phyloP scores from a whole-genome alignment of 2,329 filamentous ascomycete species.

The Colletotrichum eremochloae region DNA sequence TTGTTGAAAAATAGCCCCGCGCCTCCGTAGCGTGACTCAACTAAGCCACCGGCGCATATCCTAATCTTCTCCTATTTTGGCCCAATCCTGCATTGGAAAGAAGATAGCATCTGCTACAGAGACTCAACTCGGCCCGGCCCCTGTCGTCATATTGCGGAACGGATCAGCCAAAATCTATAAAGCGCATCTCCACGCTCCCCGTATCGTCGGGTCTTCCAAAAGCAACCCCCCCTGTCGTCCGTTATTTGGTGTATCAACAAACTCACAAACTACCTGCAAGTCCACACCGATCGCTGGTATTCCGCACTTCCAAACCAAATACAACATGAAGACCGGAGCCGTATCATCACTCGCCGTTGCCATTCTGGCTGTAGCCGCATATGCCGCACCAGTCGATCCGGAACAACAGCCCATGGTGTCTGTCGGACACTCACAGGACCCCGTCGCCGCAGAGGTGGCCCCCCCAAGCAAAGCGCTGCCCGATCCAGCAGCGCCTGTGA shows the following conservation, averaged over 20 bases:
- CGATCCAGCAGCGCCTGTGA: background rate
- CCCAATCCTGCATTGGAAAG: slow-evolving; percentile 1
- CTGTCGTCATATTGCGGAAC: background rate
- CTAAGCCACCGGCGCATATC: slow-evolving; percentile 15
- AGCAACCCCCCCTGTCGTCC: background rate
- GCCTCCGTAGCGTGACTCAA: slow-evolving; percentile 11
- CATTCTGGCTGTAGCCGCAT: slow-evolving; percentile 9
- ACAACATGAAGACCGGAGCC: slow-evolving; percentile 21
- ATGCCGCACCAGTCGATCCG: slow-evolving; percentile 23
- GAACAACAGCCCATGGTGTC: slow-evolving; percentile 26
- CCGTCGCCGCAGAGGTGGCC: background rate
- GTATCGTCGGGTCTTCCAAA: background rate
- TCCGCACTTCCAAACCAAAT: background rate
- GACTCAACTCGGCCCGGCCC: slow-evolving; percentile 8
- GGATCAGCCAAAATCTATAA: too few relatives aligned
- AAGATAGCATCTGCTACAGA: background rate
- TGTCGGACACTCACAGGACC: background rate
- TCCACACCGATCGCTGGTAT: background rate
- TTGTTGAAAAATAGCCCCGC: background rate
- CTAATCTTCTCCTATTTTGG: background rate
- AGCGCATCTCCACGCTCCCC: background rate
- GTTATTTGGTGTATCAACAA: background rate
- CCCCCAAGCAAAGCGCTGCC: background rate
- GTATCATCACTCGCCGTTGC: slow-evolving; percentile 6
- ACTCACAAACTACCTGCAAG: background rate